phyloP scores from a whole-genome alignment of 2,329 filamentous ascomycete species.

The Daldinia sp. region DNA sequence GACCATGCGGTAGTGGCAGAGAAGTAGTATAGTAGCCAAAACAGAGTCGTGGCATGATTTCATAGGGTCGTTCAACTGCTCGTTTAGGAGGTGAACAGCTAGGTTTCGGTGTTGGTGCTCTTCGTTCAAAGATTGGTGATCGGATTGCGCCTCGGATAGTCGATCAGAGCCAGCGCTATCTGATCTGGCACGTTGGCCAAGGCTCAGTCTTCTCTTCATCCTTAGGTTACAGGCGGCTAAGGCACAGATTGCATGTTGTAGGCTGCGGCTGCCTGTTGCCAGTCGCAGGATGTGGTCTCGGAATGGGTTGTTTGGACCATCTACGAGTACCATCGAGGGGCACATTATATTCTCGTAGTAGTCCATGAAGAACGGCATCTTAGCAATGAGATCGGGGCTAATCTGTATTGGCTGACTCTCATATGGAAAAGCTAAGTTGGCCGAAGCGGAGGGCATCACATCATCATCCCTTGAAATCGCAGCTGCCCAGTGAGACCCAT shows the following conservation, averaged over 20 bases:
- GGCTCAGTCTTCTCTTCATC: conserved; percentile 79
- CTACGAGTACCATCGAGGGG: conserved; percentile 90
- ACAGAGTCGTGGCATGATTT: conserved; percentile 87
- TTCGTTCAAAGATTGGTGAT: conserved; percentile 79
- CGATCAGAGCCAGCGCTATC: conserved; percentile 60
- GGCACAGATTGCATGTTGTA: conserved; percentile 94
- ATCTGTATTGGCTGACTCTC: conserved; percentile 63
- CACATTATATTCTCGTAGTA: conserved; percentile 96
- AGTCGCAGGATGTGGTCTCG: conserved; percentile 84
- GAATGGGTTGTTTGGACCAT: conserved; percentile 87
- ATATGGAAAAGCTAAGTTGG: conserved; percentile 62
- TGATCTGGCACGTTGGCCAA: conserved; percentile 66
- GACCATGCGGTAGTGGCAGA: conserved; percentile 93
- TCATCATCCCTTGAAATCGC: conserved; percentile 60
- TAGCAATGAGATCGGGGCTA: conserved; percentile 75
- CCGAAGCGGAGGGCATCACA: conserved; percentile 58
- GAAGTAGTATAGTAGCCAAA: conserved; percentile 84
- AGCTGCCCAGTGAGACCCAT: conserved; percentile 60
- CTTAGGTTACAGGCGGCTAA: conserved; percentile 89
- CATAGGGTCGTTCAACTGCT: conserved; percentile 80
- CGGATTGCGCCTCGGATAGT: conserved; percentile 61
- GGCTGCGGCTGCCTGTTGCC: conserved; percentile 79
- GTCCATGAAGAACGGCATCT: conserved; percentile 89
- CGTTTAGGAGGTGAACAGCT: conserved; percentile 85
- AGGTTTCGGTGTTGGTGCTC: conserved; percentile 83